phyloP scores from a whole-genome alignment of 139 green algal genomes.

The Chloropicon primus region DNA sequence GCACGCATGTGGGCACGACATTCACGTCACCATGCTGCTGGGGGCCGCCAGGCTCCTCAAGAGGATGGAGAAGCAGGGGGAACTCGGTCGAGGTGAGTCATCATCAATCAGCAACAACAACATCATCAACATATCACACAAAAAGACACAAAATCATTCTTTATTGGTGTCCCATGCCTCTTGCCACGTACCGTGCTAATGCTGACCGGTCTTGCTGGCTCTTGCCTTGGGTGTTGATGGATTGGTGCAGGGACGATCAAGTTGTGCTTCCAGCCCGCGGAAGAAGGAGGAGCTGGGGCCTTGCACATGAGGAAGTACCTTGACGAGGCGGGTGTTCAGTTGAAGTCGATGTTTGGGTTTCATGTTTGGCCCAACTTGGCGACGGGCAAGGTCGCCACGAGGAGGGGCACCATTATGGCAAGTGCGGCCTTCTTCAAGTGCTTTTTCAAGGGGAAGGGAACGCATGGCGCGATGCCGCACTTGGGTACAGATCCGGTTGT shows the following conservation, averaged over 20 bases:
- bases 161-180: too few relatives aligned
- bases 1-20: constrained; percentile 85
- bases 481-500: constrained; percentile 61
- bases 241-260: constrained; percentile 38
- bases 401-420: constrained; percentile 65
- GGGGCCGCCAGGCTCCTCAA: constrained; percentile 65
- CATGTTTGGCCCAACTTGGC: constrained; percentile 64
- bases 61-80: background rate
- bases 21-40: constrained; percentile 73
- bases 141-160: too few relatives aligned
- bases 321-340: background rate
- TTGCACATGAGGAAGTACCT: constrained; percentile 43
- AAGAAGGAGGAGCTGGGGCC: constrained; percentile 68
- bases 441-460: constrained; percentile 37
- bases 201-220: too few relatives aligned
- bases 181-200: too few relatives aligned
- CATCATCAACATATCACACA: too few relatives aligned
- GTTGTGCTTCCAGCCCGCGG: constrained; percentile 86
- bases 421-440: constrained; percentile 44
- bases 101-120: too few relatives aligned
- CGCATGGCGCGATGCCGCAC: constrained; percentile 79
- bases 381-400: constrained; percentile 38
- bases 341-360: constrained; percentile 39
- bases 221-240: too few relatives aligned
- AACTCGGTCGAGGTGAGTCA: background rate